Conservation (phyloP, 306 rosid species). For the Quercus parvula region DNA sequence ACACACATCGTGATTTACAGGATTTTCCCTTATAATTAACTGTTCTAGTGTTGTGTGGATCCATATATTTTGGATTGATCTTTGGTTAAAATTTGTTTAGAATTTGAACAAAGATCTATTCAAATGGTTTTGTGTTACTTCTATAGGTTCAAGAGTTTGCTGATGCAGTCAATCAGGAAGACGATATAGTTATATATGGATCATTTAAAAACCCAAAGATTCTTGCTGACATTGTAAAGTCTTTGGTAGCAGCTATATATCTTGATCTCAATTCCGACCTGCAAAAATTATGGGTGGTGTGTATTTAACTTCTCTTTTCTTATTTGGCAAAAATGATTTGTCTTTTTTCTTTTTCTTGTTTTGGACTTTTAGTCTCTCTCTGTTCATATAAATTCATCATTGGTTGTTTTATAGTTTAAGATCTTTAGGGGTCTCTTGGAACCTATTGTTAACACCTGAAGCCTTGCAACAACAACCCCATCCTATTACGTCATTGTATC, state of each 20-base stretch:
- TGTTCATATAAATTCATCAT: background rate
- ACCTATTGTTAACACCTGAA: constrained; percentile 53
- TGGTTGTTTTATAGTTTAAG: constrained; percentile 29
- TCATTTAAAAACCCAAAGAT: constrained; percentile 67
- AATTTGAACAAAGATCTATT: background rate
- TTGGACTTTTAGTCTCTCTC: background rate
- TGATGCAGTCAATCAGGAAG: constrained; percentile 36
- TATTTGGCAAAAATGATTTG: no score
- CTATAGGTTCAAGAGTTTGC: constrained; percentile 51
- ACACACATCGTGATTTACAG: no score
- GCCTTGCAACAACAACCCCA: constrained; percentile 53
- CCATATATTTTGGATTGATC: background rate
- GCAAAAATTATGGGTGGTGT: no score
- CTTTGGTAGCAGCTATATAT: constrained; percentile 65
- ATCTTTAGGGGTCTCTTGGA: constrained; percentile 56
- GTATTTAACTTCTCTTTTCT: no score
- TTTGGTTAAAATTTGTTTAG: background rate
- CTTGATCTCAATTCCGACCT: constrained; percentile 47
- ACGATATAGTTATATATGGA: constrained; percentile 32
- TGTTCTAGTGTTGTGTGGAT: no score
- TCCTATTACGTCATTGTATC: constrained; percentile 54
- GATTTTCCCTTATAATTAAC: no score
- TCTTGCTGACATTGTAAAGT: constrained; percentile 83
- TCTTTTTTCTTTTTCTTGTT: background rate
- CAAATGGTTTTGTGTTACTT: background rate